Evolutionary conservation across 192 early-diverging fungal species (phyloP).

Genomic region (Coemansia sp.): DNA sequence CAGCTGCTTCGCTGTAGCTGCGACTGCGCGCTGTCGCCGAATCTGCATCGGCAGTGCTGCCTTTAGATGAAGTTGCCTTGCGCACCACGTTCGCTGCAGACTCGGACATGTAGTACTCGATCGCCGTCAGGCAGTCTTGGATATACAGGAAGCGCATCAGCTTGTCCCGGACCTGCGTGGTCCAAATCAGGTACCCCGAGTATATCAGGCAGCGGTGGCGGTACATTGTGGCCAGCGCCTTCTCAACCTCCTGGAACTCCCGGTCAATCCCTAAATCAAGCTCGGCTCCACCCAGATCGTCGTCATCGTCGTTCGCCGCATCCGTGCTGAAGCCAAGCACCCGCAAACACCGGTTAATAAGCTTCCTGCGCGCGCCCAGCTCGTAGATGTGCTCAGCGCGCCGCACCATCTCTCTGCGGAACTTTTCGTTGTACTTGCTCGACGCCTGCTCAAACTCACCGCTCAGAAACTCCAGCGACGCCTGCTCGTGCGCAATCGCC

Average conservation of each 20-base stretch:
- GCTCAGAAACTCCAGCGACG: conserved; percentile 33
- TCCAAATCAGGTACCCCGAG: conserved; percentile 84
- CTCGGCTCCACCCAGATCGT: neutral
- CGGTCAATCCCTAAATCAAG: conserved; percentile 27
- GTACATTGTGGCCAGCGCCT: conserved; percentile 56
- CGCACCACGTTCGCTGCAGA: conserved; percentile 75
- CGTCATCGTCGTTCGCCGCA: too few relatives aligned
- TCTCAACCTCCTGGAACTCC: conserved; percentile 50
- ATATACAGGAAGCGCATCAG: conserved; percentile 75
- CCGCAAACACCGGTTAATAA: conserved; percentile 50
- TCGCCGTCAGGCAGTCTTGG: conserved; percentile 62
- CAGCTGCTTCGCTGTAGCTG: neutral
- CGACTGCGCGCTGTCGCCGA: neutral
- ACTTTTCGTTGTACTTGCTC: conserved; percentile 30
- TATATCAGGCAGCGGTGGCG: conserved; percentile 78
- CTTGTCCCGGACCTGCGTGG: conserved; percentile 76
- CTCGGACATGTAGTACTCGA: conserved; percentile 82
- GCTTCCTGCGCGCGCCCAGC: conserved; percentile 49
- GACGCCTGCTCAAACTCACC: conserved; percentile 45
- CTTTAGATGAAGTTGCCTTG: conserved; percentile 52
- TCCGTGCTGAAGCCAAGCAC: conserved; percentile 33
- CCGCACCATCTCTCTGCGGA: conserved; percentile 36
- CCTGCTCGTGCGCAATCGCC: conserved; percentile 45
- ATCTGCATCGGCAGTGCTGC: neutral
- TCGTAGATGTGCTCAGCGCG: conserved; percentile 52